phyloP scores from a whole-genome alignment of 2,329 filamentous ascomycete species.

The Pseudogymnoascus verrucosus region DNA sequence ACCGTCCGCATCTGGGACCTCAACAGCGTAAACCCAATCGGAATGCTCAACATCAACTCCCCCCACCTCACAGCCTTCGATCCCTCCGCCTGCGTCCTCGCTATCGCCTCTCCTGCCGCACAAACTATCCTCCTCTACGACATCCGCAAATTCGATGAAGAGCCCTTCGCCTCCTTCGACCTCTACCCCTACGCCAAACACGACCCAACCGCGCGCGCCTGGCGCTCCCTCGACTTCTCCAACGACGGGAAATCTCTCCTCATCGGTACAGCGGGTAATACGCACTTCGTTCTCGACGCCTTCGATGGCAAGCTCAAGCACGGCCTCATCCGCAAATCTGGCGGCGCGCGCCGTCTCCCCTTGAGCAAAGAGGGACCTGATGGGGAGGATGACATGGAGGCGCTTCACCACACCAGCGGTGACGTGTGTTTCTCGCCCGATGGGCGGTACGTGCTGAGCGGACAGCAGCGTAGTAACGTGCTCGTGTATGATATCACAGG shows the following conservation, averaged over 20 bases:
- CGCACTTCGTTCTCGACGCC: slow-evolving; percentile 89
- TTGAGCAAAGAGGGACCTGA: slow-evolving; percentile 39
- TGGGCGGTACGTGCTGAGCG: slow-evolving; percentile 79
- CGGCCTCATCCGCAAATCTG: slow-evolving; percentile 55
- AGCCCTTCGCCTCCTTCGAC: slow-evolving; percentile 81
- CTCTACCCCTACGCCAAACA: slow-evolving; percentile 38
- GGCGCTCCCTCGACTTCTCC: slow-evolving; percentile 90
- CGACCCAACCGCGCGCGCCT: slow-evolving; percentile 38
- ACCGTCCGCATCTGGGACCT: slow-evolving; percentile 83
- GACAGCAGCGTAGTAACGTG: slow-evolving; percentile 60
- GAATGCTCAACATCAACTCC: slow-evolving; percentile 69
- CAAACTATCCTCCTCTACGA: slow-evolving; percentile 85
- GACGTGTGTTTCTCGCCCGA: slow-evolving; percentile 88
- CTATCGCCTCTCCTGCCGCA: slow-evolving; percentile 73
- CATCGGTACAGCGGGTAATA: slow-evolving; percentile 71
- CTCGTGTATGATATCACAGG: slow-evolving; percentile 71
- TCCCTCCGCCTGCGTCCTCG: slow-evolving; percentile 85
- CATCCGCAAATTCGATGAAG: slow-evolving; percentile 85
- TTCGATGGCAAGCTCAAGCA: slow-evolving; percentile 76
- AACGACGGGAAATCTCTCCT: slow-evolving; percentile 89
- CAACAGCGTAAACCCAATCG: slow-evolving; percentile 70
- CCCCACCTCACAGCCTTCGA: slow-evolving; percentile 85
- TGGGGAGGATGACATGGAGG: slow-evolving; percentile 13
- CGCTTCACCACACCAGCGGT: slow-evolving; percentile 42
- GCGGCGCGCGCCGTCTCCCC: slow-evolving; percentile 43